A percentile compares a stretch with the other conserved stretches of the same genome.
Evolutionary conservation across 2,329 filamentous ascomycete species (phyloP).

Genomic region (Neofusicoccum laricinum): DNA sequence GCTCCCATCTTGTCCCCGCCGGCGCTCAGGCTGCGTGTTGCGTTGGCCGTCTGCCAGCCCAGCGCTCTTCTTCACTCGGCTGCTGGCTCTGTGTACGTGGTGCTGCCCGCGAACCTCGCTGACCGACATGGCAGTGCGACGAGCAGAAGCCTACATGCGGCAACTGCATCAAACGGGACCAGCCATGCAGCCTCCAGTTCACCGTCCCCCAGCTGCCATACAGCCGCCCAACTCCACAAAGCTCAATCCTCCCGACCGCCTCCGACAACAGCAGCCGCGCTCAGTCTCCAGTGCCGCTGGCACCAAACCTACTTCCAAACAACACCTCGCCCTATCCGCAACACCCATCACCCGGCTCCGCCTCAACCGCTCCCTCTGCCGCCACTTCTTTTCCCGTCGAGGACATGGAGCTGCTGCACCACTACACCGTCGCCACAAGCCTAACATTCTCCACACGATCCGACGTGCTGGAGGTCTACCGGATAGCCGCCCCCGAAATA

Average conservation of each 20-base stretch:
- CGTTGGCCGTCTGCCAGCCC: no score
- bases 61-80: no score
- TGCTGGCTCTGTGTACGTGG: no score
- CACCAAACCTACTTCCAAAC: neutral
- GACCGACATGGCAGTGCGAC: conserved; percentile 24
- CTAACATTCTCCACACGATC: conserved; percentile 23
- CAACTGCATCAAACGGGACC: conserved; percentile 30
- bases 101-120: neutral
- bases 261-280: neutral
- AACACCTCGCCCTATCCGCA: conserved; percentile 9
- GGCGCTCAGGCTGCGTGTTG: no score
- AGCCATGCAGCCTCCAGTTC: conserved; percentile 27
- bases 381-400: conserved; percentile 20
- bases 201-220: conserved; percentile 18
- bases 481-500: conserved; percentile 27
- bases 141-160: conserved; percentile 30
- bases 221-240: neutral
- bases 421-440: conserved; percentile 30
- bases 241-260: neutral
- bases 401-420: conserved; percentile 31
- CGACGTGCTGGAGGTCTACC: conserved; percentile 23
- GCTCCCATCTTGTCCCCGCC: no score
- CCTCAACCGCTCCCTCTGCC: conserved; percentile 14
- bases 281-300: neutral
- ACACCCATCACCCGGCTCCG: conserved; percentile 11